Base-by-base conservation (phyloP, 2,329 filamentous ascomycete genomes). In the Neopestalotiopsis sp. region DNA sequence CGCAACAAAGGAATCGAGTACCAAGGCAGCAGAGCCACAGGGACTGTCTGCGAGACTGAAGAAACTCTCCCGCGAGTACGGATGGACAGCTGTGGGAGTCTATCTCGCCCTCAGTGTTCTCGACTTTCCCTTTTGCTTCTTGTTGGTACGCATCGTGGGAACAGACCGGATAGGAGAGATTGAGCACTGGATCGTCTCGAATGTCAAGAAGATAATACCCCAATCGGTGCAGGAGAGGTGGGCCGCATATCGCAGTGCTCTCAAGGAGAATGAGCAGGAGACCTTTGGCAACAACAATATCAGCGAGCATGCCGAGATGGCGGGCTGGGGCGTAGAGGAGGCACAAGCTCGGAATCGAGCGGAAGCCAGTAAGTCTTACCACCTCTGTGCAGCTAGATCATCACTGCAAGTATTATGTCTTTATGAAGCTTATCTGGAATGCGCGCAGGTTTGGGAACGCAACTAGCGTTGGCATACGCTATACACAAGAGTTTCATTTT, bases 401-500 rank as follows among this genome's bases (percentile, higher is more conserved):
- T 34, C 28, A 40, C 10, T 58, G 24, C 45, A 38, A 28, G 45
- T 45, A 24, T 53, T 64, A 12, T 34, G 14, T n/a, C 40, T 20
- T 42, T 13, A 42, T 69, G 65, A 70, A 74, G 56, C 75, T 63
- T 49, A 68, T 66, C 69, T 49, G 49, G 53, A n/a, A 28, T 58
- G 13, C 20, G 57, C 71, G 57, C 71, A 91, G 89, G 89, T 74
- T 80, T 91, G 42, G 89, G 86, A 65, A 98, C 96, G 9, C 94
- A 98, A 78, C 85, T 99, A 38, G 94, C 94, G 17, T 87, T 99
- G 63, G 96, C 96, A 13, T 99, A 99, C 78, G 95, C 95, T 34
- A 94, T 99, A 69, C 96, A 99, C 86, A 99, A 99, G 84, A 97
- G 93, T 74, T 94, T 98, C 80, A 98, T 99, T 76, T 97, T 99